phyloP scores from a whole-genome alignment of 2,329 filamentous ascomycete species.

The Aspergillus ochraceus region DNA sequence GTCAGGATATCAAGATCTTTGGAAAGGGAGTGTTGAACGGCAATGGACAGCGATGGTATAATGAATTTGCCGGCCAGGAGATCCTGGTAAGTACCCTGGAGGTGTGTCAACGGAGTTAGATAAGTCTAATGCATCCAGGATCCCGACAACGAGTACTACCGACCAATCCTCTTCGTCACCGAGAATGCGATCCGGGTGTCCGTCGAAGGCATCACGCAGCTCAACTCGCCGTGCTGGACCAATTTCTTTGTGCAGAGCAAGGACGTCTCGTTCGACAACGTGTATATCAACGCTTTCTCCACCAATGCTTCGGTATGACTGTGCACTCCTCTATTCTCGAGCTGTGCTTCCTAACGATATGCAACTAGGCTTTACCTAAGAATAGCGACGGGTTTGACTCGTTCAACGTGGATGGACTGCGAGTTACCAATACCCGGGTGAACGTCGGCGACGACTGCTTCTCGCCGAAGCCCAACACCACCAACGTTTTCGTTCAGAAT shows the following conservation, averaged over 20 bases:
- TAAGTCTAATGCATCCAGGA: slow-evolving; percentile 33
- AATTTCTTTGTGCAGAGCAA: slow-evolving; percentile 62
- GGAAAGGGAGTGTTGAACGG: slow-evolving; percentile 59
- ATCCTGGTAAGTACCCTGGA: slow-evolving; percentile 28
- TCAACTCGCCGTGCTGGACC: slow-evolving; percentile 64
- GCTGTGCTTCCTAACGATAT: background rate
- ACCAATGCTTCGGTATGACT: slow-evolving; percentile 41
- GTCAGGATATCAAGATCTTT: slow-evolving; percentile 60
- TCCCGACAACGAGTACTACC: slow-evolving; percentile 56
- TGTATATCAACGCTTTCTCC: slow-evolving; percentile 57
- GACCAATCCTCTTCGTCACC: slow-evolving; percentile 62
- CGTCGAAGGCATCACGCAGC: slow-evolving; percentile 59
- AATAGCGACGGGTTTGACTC: slow-evolving; percentile 66
- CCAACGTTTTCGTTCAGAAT: slow-evolving; percentile 59
- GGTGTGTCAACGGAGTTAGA: background rate
- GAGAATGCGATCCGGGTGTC: slow-evolving; percentile 61
- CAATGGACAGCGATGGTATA: slow-evolving; percentile 55
- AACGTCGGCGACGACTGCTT: slow-evolving; percentile 63
- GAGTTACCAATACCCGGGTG: slow-evolving; percentile 52
- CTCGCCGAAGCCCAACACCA: slow-evolving; percentile 61
- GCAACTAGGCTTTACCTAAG: slow-evolving; percentile 47
- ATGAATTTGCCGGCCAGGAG: slow-evolving; percentile 47
- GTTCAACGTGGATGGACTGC: slow-evolving; percentile 56
- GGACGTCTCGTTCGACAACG: slow-evolving; percentile 55
- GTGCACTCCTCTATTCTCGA: background rate